Conservation (phyloP, 2,329 filamentous ascomycete species). For the Trichoderma brevicompactum region DNA sequence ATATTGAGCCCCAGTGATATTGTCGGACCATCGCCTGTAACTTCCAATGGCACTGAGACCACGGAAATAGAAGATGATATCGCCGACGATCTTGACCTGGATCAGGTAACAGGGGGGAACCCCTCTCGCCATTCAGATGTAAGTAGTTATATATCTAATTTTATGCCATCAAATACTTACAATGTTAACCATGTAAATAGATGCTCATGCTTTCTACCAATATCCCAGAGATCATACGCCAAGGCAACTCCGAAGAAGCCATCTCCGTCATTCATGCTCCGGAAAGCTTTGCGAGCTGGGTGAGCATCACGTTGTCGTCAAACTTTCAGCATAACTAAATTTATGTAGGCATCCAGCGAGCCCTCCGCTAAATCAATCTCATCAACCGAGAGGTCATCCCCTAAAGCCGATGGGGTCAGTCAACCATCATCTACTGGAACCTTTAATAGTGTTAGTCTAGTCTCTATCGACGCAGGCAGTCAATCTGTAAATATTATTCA, state of each 20-base stretch:
- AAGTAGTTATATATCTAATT: constrained; percentile 27
- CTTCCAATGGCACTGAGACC: constrained; percentile 80
- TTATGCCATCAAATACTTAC: neutral
- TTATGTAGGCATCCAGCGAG: constrained; percentile 49
- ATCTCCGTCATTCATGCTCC: constrained; percentile 92
- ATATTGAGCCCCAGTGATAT: constrained; percentile 68
- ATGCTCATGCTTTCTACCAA: constrained; percentile 60
- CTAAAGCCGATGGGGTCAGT: constrained; percentile 42
- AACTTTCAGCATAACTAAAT: constrained; percentile 33
- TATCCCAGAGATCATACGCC: constrained; percentile 61
- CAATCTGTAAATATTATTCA: neutral
- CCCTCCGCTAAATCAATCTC: constrained; percentile 43
- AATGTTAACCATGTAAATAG: constrained; percentile 40
- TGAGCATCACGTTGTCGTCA: constrained; percentile 50
- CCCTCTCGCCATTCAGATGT: constrained; percentile 41
- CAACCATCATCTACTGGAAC: constrained; percentile 12
- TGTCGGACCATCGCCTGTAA: constrained; percentile 81
- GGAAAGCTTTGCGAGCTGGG: constrained; percentile 79
- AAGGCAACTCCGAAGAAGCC: constrained; percentile 72
- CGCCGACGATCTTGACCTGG: constrained; percentile 60
- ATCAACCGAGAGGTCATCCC: constrained; percentile 44
- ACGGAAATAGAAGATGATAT: constrained; percentile 84
- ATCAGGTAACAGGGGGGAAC: constrained; percentile 31
- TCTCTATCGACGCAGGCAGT: neutral
- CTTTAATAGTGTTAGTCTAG: constrained; percentile 35